These are phyloP conservation scores for Leccinum boreale DNA, from an alignment of 768 basidiomycete genomes.

Conservation along the genomic window DNA sequence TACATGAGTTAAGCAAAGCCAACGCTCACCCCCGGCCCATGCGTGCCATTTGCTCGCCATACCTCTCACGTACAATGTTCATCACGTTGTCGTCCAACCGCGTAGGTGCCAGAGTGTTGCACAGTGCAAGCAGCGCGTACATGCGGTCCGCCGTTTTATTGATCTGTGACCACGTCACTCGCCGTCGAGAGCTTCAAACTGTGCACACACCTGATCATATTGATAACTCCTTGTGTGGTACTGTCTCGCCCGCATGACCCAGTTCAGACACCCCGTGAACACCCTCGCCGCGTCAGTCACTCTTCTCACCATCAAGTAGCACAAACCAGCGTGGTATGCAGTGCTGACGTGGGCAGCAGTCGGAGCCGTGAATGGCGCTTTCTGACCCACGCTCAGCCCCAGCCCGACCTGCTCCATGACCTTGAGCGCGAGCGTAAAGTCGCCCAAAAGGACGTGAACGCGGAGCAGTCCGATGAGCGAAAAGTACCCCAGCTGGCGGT, in stretches of 20 bases:
- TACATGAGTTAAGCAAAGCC: neutral
- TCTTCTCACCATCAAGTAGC: constrained; percentile 91
- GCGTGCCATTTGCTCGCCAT: constrained; percentile 85
- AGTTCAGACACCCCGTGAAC: constrained; percentile 90
- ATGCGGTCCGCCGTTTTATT: constrained; percentile 97
- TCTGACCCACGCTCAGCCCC: constrained; percentile 86
- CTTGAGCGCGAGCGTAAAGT: constrained; percentile 92
- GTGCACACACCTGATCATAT: constrained; percentile 77
- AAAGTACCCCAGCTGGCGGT: constrained; percentile 96
- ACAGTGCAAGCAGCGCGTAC: constrained; percentile 94
- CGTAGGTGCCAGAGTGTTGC: constrained; percentile 89
- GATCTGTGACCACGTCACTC: constrained; percentile 50
- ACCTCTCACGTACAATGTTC: constrained; percentile 88
- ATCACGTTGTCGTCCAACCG: constrained; percentile 93
- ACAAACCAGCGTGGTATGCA: constrained; percentile 95
- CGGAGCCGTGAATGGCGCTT: constrained; percentile 89
- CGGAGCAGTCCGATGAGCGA: constrained; percentile 92
- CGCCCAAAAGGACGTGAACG: constrained; percentile 95
- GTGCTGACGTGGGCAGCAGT: constrained; percentile 94
- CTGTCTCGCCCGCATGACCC: constrained; percentile 93
- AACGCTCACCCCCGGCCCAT: constrained; percentile 76
- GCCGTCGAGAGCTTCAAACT: neutral
- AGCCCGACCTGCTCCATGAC: constrained; percentile 94
- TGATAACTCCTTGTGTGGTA: constrained; percentile 97
- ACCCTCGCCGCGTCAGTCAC: constrained; percentile 95